Base-by-base conservation (phyloP, 2,329 filamentous ascomycete species). In the Pseudonectria buxi region DNA sequence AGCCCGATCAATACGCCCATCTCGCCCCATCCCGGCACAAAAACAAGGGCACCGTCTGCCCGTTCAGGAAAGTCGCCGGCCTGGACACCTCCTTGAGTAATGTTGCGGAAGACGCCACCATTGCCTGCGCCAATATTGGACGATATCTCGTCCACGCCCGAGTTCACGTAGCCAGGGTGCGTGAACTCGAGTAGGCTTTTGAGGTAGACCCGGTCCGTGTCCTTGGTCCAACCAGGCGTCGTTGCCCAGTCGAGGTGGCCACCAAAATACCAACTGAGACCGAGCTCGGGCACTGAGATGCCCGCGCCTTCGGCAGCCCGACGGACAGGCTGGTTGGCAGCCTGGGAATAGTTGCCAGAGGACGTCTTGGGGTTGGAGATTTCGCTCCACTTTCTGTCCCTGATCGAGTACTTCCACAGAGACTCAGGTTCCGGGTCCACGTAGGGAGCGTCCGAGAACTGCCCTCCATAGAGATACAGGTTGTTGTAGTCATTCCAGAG, bases 121-220 rank as follows among this genome's bases (percentile, higher is more conserved):
- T 63, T 57, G 4, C 75, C 76, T 3, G 84, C 83, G 10, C 70
- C 72, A 11, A 69, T 67, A 2, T 64, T 67, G 7, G 61, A 64
- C 3, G 64, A 66, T 5, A 86, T 59, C 2, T 69, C 66, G 14
- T 74, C 50, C 0, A 86, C 74, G 4, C 74, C 78, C 12, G 70
- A 64, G 55, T 88, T 87, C 10, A 66, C 63, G 53, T 72, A 79
- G 4, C 81, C 80, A 0, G 83, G 83, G 46, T 85, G 83, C 0
- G 83, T 87, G 50, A 82, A 89, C 51, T 89, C 83, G 11, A 87
- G 63, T 22, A 89, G 62, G 30, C 79, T 85, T 59, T 81, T 86
- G 28, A 89, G 61, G 53, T 88, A 89, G 1, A 86, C 65, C 5
- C 83, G 68, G 0, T 66, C 60, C 14, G 76, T 67, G 35, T 76